Base-by-base conservation (phyloP, 2,329 filamentous ascomycete genomes). In the Epichloe typhina region DNA sequence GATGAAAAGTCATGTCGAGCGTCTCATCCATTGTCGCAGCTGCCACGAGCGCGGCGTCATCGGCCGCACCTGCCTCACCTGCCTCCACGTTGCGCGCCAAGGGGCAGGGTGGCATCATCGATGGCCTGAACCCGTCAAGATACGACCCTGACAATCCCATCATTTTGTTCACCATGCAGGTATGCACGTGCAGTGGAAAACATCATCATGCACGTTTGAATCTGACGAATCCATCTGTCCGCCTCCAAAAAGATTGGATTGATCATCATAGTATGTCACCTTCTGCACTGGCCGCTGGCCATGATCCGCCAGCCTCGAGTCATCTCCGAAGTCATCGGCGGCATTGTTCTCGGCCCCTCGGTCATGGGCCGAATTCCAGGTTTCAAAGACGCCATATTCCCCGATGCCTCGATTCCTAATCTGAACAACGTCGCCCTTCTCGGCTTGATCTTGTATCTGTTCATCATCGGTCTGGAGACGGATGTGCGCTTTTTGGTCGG, bases 381-480 rank as follows among this genome's bases (percentile, higher is more conserved):
- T 39, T 95, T 95, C 69, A 74, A 79, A 47, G 67, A 72, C 3
- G 73, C 83, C 55, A 91, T 95, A 56, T 95, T 95, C 61, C 88
- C 89, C 0, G 62, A 71, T 0, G 77, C 70, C 0, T 89, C 87
- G 2, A 86, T 94, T 65, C 82, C 87, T 2, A 81, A 83, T 49
- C 72, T 95, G 47, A 83, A 72, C 58, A 76, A 90, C 50, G 86
- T 88, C 43, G 88, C 89, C 43, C 95, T 93, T 58, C 68, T 95
- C 3, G 89, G 89, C 5, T 71, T 95, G 49, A 78, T 94, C 13
- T 73, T 95, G 7, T 95, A 93, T 63, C 72, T 95, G 37, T 95
- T 95, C 67, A 74, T 95, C 52, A 88, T 95, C 23, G 89, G 88
- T 2, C 74, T 95, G 3, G 89, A 95, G 69, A 88, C 90, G 43